A percentile compares a stretch with the other conserved stretches of the same genome.
Evolutionary conservation across 192 early-diverging fungal genomes (phyloP).

Genomic region (Mortierella hygrophila): DNA sequence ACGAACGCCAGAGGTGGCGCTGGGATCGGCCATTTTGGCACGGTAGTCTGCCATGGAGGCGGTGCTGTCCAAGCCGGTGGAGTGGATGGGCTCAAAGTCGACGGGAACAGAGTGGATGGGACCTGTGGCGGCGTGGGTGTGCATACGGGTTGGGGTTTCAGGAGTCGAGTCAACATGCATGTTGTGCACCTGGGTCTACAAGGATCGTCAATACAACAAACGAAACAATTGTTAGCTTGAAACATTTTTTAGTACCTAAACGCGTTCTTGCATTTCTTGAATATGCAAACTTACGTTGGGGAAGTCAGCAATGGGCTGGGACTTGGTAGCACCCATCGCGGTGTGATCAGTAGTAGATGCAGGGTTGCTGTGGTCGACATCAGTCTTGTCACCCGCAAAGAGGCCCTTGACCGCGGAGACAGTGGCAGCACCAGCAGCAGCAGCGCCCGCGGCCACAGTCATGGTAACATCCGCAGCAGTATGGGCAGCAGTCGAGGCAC

Average conservation of each 20-base stretch:
- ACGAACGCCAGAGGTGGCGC: conserved; percentile 8
- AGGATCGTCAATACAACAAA: no score
- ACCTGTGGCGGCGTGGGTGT: neutral
- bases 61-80: neutral
- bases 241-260: no score
- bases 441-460: neutral
- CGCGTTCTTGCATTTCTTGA: no score
- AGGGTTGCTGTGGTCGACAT: no score
- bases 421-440: neutral
- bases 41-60: neutral
- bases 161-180: neutral
- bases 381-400: neutral
- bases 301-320: neutral
- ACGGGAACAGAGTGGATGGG: neutral
- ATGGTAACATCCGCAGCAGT: neutral
- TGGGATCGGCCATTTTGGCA: conserved; percentile 7
- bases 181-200: neutral
- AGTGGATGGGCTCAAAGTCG: neutral
- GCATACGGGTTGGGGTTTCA: neutral
- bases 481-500: neutral
- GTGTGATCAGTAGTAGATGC: neutral
- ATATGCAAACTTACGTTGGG: neutral
- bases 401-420: neutral
- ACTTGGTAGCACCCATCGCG: neutral
- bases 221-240: no score